These are phyloP conservation scores for Pestalotiopsis sp. DNA, from an alignment of 2,329 filamentous ascomycete species.

Conservation along the genomic window DNA sequence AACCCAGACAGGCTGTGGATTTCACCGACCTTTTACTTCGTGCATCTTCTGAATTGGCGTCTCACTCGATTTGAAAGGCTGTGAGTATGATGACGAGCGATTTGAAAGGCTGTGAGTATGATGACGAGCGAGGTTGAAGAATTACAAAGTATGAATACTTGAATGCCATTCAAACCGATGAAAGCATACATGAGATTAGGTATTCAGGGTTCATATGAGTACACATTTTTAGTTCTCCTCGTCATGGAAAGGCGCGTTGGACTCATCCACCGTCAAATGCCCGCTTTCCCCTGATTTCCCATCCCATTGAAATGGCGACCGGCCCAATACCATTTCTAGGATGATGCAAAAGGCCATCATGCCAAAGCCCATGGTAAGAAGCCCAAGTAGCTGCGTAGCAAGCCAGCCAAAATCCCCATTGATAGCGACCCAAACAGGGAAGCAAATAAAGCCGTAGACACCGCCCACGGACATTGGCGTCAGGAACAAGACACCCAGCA, in stretches of 20 bases:
- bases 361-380: neutral
- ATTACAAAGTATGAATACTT: too few relatives aligned
- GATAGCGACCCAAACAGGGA: neutral
- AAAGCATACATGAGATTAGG: too few relatives aligned
- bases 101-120: too few relatives aligned
- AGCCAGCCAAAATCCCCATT: neutral
- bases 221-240: neutral
- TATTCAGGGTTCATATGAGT: neutral
- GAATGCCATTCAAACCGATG: too few relatives aligned
- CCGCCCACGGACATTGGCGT: slow-evolving; percentile 1
- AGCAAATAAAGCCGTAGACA: neutral
- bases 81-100: too few relatives aligned
- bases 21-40: too few relatives aligned
- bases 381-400: neutral
- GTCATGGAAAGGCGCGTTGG: neutral
- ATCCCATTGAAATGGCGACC: neutral
- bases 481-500: neutral
- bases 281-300: neutral
- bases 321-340: neutral
- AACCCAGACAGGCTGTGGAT: too few relatives aligned
- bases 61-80: too few relatives aligned
- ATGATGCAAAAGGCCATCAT: neutral
- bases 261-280: neutral
- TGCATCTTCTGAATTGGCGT: too few relatives aligned
- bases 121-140: too few relatives aligned